These are phyloP conservation scores for Furculomyces boomerangus DNA, from an alignment of 371 early-diverging fungal genomes.

Conservation along the genomic window DNA sequence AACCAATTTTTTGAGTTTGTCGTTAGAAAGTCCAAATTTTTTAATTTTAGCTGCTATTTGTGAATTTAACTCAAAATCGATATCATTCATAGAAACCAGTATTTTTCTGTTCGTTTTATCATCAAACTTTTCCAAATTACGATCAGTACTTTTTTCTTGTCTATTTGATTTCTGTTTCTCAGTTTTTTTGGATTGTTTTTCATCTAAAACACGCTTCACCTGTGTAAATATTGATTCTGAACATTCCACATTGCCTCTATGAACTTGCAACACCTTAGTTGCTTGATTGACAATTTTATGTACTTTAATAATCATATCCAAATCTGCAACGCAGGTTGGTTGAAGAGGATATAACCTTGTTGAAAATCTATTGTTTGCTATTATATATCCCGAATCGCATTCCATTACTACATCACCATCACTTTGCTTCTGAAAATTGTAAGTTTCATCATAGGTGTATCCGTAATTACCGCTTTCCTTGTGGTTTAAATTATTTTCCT, in stretches of 20 bases:
- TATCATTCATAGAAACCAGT: not conserved
- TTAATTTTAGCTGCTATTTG: not conserved
- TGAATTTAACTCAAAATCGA: not conserved
- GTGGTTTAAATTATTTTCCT: too few relatives aligned
- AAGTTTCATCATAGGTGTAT: too few relatives aligned
- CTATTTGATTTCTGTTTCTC: not conserved
- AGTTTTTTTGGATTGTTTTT: not conserved
- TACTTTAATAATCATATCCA: conserved; percentile 11
- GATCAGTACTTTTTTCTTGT: not conserved
- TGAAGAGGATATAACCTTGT: conserved; percentile 7
- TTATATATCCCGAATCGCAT: conserved; percentile 15
- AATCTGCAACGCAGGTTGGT: conserved; percentile 16
- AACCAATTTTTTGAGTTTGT: not conserved
- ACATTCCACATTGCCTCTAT: conserved; percentile 14
- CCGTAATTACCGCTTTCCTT: too few relatives aligned
- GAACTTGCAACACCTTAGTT: conserved; percentile 7
- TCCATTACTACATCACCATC: conserved; percentile 6
- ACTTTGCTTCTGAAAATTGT: not conserved
- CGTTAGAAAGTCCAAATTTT: not conserved
- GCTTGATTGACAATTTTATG: conserved; percentile 11
- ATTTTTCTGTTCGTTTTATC: conserved; percentile 5
- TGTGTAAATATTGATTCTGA: conserved; percentile 9
- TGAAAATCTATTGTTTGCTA: conserved; percentile 10
- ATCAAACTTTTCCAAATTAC: not conserved
- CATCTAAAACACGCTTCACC: conserved; percentile 7